phyloP scores from a whole-genome alignment of 352 stramenopile species.

The Globisporangium spiculum region DNA sequence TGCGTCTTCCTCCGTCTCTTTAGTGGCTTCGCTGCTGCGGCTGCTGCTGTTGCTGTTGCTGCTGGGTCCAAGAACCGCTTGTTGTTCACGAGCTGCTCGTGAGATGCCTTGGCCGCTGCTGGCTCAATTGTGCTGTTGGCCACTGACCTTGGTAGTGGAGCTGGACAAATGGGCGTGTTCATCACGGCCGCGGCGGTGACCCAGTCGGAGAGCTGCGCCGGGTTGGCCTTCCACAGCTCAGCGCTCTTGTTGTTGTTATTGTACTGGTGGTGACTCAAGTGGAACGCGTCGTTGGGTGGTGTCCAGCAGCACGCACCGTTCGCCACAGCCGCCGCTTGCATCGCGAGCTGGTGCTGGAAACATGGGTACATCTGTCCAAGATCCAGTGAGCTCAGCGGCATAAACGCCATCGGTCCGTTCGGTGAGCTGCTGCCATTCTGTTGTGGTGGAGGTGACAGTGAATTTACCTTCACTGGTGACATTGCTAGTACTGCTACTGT shows the following conservation, averaged over 20 bases:
- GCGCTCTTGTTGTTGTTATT: background rate
- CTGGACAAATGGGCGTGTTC: background rate
- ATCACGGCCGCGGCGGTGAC: background rate
- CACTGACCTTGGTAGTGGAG: background rate
- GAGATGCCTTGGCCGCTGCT: conserved; percentile 34
- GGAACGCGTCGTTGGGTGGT: conserved; percentile 5
- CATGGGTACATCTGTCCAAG: conserved; percentile 21
- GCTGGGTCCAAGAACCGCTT: conserved; percentile 37
- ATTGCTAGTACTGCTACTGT: background rate
- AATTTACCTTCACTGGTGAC: background rate
- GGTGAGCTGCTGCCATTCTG: conserved; percentile 7
- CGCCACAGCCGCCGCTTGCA: conserved; percentile 17
- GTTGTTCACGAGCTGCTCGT: conserved; percentile 27
- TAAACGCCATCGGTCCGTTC: conserved; percentile 17
- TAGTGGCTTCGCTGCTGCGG: background rate
- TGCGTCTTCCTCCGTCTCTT: conserved; percentile 14
- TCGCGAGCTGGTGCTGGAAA: conserved; percentile 29
- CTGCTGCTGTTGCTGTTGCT: background rate
- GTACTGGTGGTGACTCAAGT: conserved; percentile 1
- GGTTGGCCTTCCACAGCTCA: background rate
- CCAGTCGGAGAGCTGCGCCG: conserved; percentile 4
- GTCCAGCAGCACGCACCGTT: conserved; percentile 17
- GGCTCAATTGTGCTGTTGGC: conserved; percentile 51
- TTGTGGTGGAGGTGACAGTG: background rate
- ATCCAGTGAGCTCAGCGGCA: conserved; percentile 23